phyloP scores from a whole-genome alignment of 108 stramenopile genomes.

The Skeletonema tropicum region DNA sequence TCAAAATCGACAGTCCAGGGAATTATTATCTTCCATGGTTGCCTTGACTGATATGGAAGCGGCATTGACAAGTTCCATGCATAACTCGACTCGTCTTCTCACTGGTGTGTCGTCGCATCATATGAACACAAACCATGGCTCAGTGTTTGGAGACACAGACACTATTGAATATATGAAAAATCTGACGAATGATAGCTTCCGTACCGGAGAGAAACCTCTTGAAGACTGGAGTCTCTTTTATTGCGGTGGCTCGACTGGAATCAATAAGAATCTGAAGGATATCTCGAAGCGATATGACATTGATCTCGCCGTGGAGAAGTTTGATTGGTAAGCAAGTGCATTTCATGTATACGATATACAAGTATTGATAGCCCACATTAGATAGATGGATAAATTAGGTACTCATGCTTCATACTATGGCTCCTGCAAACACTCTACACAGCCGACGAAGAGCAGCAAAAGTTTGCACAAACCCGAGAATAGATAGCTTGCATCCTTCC shows the following conservation, averaged over 20 bases:
- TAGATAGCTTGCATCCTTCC: too few species aligned
- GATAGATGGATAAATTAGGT: too few species aligned
- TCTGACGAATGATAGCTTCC: background rate
- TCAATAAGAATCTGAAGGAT: background rate
- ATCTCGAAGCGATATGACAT: background rate
- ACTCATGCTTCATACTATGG: too few species aligned
- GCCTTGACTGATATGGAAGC: background rate
- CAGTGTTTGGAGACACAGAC: background rate
- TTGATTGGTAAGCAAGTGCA: background rate
- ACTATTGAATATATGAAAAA: background rate
- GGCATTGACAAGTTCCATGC: background rate
- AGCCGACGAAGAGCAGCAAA: too few species aligned
- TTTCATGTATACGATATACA: too few species aligned
- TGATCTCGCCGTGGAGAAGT: background rate
- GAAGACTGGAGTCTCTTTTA: background rate
- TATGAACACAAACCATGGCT: background rate
- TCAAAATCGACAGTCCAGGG: background rate
- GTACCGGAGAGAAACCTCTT: background rate
- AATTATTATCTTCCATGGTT: too few species aligned
- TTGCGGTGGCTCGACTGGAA: background rate
- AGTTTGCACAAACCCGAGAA: too few species aligned
- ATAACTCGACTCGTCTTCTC: background rate
- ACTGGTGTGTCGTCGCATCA: background rate
- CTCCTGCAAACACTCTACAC: too few species aligned
- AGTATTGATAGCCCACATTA: too few species aligned